Base-by-base conservation (phyloP, 1,284 basidiomycete genomes). In the Irpex sp. region DNA sequence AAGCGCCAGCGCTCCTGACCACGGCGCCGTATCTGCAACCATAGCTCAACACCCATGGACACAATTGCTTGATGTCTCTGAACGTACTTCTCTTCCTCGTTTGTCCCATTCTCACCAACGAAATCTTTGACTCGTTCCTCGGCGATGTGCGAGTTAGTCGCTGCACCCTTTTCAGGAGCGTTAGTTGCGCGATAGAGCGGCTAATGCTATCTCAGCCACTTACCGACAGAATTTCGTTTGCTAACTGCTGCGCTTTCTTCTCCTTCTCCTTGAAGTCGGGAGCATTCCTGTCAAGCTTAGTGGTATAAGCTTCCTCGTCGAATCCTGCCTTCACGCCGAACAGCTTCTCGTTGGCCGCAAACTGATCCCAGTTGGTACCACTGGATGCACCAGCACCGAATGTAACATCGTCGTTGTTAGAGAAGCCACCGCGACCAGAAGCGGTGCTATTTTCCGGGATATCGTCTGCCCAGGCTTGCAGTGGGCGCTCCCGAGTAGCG, bases 241-340 rank as follows among this genome's bases (percentile, higher is more conserved):
- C 97, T 65, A 98, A 83, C 65, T 85, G 85, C 72, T 92, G 92
- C 4, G 97, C 97, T 72, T 91, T 87, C 66, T 88, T 84, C 77
- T 98, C 97, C 66, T 89, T 85, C 76, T 95, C 92, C 77, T 92
- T 93, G 76, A 86, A 98, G 74, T 96, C 94, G 33, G 91, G 86
- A 26, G 86, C 90, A 63, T 79, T 85, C 67, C 93, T 87, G 74
- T 99, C 94, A 58, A 99, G 83, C 78, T 89, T 95, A 50, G 97
- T 99, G 19, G 97, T 99, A 77, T 99, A 99, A 50, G 90, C 74
- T 64, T 96, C 92, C 78, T 99, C 97, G 71, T 98, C 90, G 75
- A 95, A 99, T 71, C 88, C 87, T 7, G 95, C 94, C 72, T 85
- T 95, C 66, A 96, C 88, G 17, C 97, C 97, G 73, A 98, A 98